Conservation (phyloP, 768 basidiomycete species). For the Auricularia sp. region DNA sequence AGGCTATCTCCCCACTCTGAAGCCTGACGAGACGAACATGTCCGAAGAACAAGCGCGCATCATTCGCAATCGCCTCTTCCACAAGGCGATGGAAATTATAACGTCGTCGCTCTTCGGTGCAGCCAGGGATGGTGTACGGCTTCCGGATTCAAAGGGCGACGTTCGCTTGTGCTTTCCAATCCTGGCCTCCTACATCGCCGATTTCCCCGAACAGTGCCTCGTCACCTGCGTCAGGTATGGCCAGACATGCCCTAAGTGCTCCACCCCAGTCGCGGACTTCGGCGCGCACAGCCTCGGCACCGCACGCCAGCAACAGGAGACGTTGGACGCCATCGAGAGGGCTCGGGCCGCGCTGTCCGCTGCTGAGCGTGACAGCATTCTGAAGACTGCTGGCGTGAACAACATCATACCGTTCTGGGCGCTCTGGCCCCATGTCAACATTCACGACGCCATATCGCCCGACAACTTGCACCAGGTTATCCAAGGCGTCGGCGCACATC, state of each 20-base stretch:
- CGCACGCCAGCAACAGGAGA: background rate
- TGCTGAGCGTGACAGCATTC: background rate
- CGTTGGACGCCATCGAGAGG: background rate
- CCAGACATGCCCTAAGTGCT: conserved; percentile 16
- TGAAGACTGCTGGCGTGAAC: background rate
- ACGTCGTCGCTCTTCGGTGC: conserved; percentile 23
- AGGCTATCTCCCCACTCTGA: no score
- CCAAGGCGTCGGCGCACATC: conserved; percentile 27
- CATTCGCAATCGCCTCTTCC: conserved; percentile 23
- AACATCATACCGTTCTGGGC: conserved; percentile 18
- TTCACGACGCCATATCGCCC: conserved; percentile 19
- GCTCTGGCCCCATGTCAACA: conserved; percentile 21
- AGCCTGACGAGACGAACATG: conserved; percentile 37
- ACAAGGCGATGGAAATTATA: conserved; percentile 27
- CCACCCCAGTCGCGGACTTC: conserved; percentile 5
- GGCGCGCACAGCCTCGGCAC: background rate
- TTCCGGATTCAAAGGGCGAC: conserved; percentile 28
- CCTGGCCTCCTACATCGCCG: conserved; percentile 20
- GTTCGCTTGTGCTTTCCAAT: conserved; percentile 24
- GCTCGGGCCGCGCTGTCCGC: background rate
- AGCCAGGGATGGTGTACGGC: conserved; percentile 22
- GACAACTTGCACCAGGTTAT: conserved; percentile 28
- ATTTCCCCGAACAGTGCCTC: conserved; percentile 38
- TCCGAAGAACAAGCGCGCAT: conserved; percentile 22
- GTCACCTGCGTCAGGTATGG: conserved; percentile 18